Evolutionary conservation across 345 rosid genomes (phyloP).

Genomic region (Heritiera fomes): DNA sequence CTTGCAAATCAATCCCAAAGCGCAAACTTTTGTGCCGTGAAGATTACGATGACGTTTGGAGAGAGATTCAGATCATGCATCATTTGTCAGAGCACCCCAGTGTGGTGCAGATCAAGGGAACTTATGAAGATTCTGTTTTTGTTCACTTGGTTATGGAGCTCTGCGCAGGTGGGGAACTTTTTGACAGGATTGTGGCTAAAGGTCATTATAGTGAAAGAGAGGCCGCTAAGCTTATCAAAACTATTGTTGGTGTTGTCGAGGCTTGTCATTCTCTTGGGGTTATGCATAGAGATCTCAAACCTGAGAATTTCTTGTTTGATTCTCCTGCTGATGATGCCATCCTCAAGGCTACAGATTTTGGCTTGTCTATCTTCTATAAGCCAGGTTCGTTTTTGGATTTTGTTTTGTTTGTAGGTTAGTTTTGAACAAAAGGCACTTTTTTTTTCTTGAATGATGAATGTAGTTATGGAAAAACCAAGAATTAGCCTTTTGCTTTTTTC

Average conservation of each 20-base stretch:
- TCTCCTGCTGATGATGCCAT: constrained; percentile 65
- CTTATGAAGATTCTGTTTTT: constrained; percentile 85
- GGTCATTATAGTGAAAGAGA: constrained; percentile 94
- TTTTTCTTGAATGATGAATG: neutral
- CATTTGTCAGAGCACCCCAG: constrained; percentile 81
- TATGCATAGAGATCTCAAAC: constrained; percentile 97
- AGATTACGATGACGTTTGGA: constrained; percentile 93
- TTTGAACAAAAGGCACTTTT: neutral
- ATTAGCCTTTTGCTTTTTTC: neutral
- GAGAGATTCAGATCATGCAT: constrained; percentile 99
- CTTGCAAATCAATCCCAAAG: constrained; percentile 95
- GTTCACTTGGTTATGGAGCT: constrained; percentile 98
- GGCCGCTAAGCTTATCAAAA: constrained; percentile 82
- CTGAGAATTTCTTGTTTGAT: constrained; percentile 97
- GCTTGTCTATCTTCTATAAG: constrained; percentile 87
- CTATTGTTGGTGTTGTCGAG: constrained; percentile 87
- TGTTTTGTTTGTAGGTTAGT: constrained; percentile 1
- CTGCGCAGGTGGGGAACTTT: constrained; percentile 94
- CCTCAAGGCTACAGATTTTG: constrained; percentile 90
- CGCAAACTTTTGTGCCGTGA: constrained; percentile 88
- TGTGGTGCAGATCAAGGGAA: constrained; percentile 82
- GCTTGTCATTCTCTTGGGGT: constrained; percentile 96
- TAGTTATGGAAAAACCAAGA: neutral
- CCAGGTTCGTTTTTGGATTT: constrained; percentile 58
- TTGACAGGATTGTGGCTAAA: constrained; percentile 86